Percentiles rank a stretch among this genome's conserved stretches.
phyloP scores from a whole-genome alignment of 495 filamentous ascomycete species.

The Aspergillus carlsbadensis region DNA sequence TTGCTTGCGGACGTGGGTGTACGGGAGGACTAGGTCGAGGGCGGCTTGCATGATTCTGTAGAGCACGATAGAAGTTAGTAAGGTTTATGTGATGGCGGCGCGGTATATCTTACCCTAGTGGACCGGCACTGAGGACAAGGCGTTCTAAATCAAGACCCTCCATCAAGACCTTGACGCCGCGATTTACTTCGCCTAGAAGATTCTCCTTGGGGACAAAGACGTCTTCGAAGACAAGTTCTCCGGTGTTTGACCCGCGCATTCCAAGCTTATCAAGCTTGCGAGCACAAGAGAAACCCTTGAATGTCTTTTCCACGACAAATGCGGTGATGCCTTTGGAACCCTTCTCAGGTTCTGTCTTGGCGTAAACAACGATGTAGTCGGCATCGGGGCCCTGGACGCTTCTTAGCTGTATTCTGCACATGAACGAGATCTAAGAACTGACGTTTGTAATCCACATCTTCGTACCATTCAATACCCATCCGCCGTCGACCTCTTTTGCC shows the following conservation, averaged over 20 bases:
- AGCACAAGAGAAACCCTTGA: slow-evolving; percentile 78
- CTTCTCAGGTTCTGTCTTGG: slow-evolving; percentile 81
- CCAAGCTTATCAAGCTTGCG: slow-evolving; percentile 97
- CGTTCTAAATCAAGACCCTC: slow-evolving; percentile 93
- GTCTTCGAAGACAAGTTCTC: slow-evolving; percentile 88
- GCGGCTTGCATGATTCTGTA: slow-evolving; percentile 83
- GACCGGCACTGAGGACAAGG: slow-evolving; percentile 87
- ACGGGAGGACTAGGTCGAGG: slow-evolving; percentile 84
- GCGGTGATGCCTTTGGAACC: slow-evolving; percentile 93
- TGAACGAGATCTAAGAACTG: slow-evolving; percentile 12
- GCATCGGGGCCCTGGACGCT: slow-evolving; percentile 78
- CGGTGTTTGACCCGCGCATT: slow-evolving; percentile 96
- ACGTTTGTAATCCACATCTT: slow-evolving; percentile 99
- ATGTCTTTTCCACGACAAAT: slow-evolving; percentile 77
- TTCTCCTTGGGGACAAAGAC: slow-evolving; percentile 87
- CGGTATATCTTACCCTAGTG: slow-evolving; percentile 58
- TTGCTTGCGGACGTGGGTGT: slow-evolving; percentile 85
- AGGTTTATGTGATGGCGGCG: background rate
- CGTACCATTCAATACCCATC: slow-evolving; percentile 81
- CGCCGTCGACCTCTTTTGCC: slow-evolving; percentile 77
- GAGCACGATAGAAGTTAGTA: background rate
- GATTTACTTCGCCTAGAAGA: slow-evolving; percentile 75
- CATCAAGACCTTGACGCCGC: slow-evolving; percentile 90
- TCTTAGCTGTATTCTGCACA: background rate
- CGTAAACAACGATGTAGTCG: slow-evolving; percentile 86